Evolutionary conservation across 805 yeast genomes (phyloP).

Genomic region (Lachancea nothofagi): DNA sequence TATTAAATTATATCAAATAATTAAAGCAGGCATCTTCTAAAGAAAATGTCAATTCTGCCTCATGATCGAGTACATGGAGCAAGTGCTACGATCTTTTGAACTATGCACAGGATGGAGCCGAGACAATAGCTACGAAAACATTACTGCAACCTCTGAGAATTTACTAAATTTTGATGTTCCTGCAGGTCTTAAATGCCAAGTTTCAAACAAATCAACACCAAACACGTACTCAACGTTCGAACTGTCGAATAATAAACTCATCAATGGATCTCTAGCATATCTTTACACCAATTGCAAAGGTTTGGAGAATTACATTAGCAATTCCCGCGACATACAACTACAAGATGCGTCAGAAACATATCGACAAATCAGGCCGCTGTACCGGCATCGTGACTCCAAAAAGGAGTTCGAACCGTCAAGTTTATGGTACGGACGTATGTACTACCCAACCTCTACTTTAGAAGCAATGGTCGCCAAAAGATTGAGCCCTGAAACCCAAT

Average conservation of each 20-base stretch:
- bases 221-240: constrained; percentile 69
- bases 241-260: constrained; percentile 53
- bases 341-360: constrained; percentile 71
- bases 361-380: constrained; percentile 47
- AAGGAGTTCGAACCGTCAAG: constrained; percentile 23
- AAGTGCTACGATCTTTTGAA: constrained; percentile 67
- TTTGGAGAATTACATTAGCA: constrained; percentile 44
- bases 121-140: constrained; percentile 69
- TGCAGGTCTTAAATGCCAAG: constrained; percentile 53
- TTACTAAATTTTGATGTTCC: constrained; percentile 74
- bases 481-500: constrained; percentile 52
- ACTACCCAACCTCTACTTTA: constrained; percentile 76
- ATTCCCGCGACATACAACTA: constrained; percentile 46
- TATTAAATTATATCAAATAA: no score
- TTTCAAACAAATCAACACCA: constrained; percentile 65
- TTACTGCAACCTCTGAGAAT: constrained; percentile 62
- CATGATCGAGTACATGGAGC: constrained; percentile 86
- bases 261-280: constrained; percentile 82
- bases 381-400: constrained; percentile 12
- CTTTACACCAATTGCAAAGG: constrained; percentile 59
- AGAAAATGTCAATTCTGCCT: no score
- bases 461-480: constrained; percentile 82
- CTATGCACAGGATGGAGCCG: constrained; percentile 70
- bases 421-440: constrained; percentile 78
- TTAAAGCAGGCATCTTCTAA: no score